Conservation (phyloP, 2,329 filamentous ascomycete genomes). For the Diplodia corticola region DNA sequence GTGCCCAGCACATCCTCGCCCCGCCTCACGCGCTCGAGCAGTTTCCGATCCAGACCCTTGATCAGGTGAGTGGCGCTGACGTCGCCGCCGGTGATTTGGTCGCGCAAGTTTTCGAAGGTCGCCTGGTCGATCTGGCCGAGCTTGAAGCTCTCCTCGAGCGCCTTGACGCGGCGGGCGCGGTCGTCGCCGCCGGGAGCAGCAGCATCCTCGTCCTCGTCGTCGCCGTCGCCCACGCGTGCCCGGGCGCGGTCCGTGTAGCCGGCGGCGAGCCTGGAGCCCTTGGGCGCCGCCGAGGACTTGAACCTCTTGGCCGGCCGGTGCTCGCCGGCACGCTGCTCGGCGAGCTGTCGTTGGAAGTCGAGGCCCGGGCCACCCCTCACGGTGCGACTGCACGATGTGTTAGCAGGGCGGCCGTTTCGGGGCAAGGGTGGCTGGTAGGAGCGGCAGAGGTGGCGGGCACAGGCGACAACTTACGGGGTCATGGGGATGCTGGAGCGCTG, state of each 20-base stretch:
- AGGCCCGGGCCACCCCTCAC: slow-evolving; percentile 56
- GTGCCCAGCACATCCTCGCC: slow-evolving; percentile 58
- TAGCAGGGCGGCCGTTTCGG: neutral
- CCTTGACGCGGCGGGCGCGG: slow-evolving; percentile 67
- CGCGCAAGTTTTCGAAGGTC: slow-evolving; percentile 73
- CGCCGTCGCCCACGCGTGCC: slow-evolving; percentile 56
- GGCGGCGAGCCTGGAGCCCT: slow-evolving; percentile 73
- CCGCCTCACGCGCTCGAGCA: slow-evolving; percentile 67
- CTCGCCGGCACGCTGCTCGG: slow-evolving; percentile 58
- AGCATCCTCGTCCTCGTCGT: slow-evolving; percentile 52
- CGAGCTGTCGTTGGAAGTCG: slow-evolving; percentile 82
- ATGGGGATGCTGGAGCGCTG: slow-evolving; percentile 83
- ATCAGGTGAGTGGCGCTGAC: slow-evolving; percentile 79
- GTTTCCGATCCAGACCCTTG: slow-evolving; percentile 85
- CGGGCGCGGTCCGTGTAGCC: slow-evolving; percentile 85
- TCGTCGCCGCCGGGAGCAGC: slow-evolving; percentile 56
- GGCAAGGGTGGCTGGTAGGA: neutral
- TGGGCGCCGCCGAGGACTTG: slow-evolving; percentile 72
- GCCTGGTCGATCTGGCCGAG: slow-evolving; percentile 78
- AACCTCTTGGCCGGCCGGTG: slow-evolving; percentile 64
- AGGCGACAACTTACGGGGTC: slow-evolving; percentile 70
- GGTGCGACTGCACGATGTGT: slow-evolving; percentile 56
- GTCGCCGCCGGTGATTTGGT: slow-evolving; percentile 80
- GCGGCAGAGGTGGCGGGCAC: neutral
- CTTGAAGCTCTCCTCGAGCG: slow-evolving; percentile 79